These are phyloP conservation scores for Eucalyptus sp. DNA, from an alignment of 345 rosid genomes.

Conservation along the genomic window DNA sequence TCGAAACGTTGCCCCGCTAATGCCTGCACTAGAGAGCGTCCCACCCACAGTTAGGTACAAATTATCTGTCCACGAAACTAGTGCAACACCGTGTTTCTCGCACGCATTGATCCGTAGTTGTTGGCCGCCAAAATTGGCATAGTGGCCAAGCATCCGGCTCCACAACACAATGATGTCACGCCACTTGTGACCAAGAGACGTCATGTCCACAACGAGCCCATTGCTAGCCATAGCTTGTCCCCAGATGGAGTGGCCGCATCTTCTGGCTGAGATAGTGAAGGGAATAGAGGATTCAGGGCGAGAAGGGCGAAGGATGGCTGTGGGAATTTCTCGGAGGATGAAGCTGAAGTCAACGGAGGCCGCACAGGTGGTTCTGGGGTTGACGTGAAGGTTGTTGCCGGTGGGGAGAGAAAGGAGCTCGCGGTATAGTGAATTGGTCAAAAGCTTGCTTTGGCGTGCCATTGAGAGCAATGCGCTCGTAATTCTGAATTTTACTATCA, in stretches of 20 bases:
- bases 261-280: slow-evolving; percentile 22
- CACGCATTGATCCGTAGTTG: slow-evolving; percentile 30
- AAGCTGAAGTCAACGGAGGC: slow-evolving; percentile 23
- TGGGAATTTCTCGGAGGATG: slow-evolving; percentile 8
- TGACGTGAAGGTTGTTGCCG: slow-evolving; percentile 1
- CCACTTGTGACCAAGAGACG: not conserved
- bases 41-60: slow-evolving; percentile 31
- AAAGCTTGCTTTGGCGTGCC: not conserved
- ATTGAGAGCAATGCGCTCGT: not conserved
- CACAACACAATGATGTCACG: not conserved
- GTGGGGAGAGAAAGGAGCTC: not conserved
- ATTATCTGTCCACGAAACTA: slow-evolving; percentile 34
- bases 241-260: slow-evolving; percentile 20
- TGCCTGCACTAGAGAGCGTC: slow-evolving; percentile 39
- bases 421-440: not conserved
- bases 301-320: slow-evolving; percentile 16
- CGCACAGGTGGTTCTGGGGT: not conserved
- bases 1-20: slow-evolving; percentile 25
- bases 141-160: not conserved
- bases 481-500: not conserved
- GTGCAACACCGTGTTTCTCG: slow-evolving; percentile 17
- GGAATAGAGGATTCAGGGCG: not conserved
- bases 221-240: slow-evolving; percentile 33
- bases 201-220: slow-evolving; percentile 38
- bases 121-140: slow-evolving; percentile 27